Percentiles rank a stretch among this genome's conserved stretches.
Conservation (phyloP, 2,329 filamentous ascomycete genomes). For the Ilyonectria sp. region DNA sequence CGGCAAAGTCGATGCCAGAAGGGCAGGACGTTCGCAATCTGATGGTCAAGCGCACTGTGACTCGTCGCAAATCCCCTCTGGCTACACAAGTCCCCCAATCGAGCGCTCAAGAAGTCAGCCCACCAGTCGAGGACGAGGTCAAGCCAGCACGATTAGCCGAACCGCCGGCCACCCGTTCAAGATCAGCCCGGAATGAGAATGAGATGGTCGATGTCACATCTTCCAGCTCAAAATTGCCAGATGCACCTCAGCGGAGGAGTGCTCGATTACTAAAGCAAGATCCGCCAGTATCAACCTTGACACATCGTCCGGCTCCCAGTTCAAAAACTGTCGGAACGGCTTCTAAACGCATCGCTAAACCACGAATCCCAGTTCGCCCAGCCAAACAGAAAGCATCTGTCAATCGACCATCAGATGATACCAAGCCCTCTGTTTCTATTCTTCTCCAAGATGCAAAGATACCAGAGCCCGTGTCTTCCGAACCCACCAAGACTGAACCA, state of each 20-base stretch:
- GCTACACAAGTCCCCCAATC: no score
- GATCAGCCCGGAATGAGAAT: no score
- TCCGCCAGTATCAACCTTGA: slow-evolving; percentile 8
- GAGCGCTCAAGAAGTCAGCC: no score
- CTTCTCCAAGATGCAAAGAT: no score
- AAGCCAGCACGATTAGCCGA: no score
- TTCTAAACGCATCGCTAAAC: not conserved
- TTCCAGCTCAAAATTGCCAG: not conserved
- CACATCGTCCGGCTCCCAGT: not conserved
- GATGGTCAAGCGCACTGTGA: slow-evolving; percentile 15
- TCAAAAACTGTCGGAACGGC: not conserved
- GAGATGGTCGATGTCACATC: no score
- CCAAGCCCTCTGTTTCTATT: no score
- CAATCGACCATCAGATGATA: no score
- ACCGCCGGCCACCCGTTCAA: no score
- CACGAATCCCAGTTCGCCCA: not conserved
- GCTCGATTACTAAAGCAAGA: slow-evolving; percentile 32
- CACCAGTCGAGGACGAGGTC: no score
- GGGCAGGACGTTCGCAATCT: slow-evolving; percentile 13
- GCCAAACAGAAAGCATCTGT: not conserved
- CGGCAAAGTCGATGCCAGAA: not conserved
- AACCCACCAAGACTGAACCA: not conserved
- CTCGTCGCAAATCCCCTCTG: not conserved
- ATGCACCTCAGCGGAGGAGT: slow-evolving; percentile 35
- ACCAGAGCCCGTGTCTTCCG: not conserved